Evolutionary conservation across 2,329 filamentous ascomycete species (phyloP), one percentile per base, ranked within the genome.

Genomic region (Stagonosporopsis rhizophila): DNA sequence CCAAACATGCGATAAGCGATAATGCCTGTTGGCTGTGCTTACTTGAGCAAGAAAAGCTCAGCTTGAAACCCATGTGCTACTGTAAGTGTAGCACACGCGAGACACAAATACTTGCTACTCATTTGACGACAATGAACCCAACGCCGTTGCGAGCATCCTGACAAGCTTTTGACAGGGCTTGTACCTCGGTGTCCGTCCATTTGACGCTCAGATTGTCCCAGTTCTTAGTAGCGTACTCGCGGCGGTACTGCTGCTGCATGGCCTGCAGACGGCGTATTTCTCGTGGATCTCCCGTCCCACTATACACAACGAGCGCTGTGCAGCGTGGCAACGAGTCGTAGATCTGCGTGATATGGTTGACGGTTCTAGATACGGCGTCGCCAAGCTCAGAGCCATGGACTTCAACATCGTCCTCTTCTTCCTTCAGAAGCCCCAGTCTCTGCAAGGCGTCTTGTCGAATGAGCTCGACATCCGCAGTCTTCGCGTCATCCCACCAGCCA

Each of bases 171-270:
- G 82, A 82, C 49, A 89, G 69, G 39, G 80, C 81, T 71, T 87
- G 85, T 61, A 87, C 83, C 67, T 89, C 86, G 2, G 76, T 78
- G 74, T 88, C 86, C 19, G 86, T 87, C 86, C 86, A 89, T 65
- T 85, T 82, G 34, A 88, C 83, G 46, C 76, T 84, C 60, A 88
- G 66, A 56, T 87, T 77, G 69, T 88, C 83, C 86, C 86, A 88
- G 22, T 87, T 87, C 72, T 83, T 84, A 19, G 81, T 79, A 52
- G 79, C 76, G 65, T 82, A 87, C 66, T 88, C 86, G 49, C 81
- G 78, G 51, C 81, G 81, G 68, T 83, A 85, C 52, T 77, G 77
- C 62, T 81, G 79, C 52, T 87, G 83, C 77, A 86, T 77, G 1
- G 75, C 77, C 65, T 87, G 84, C 63, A 88, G 71, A 25, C 83